phyloP scores from a whole-genome alignment of 768 basidiomycete species.

The Postia placenta region DNA sequence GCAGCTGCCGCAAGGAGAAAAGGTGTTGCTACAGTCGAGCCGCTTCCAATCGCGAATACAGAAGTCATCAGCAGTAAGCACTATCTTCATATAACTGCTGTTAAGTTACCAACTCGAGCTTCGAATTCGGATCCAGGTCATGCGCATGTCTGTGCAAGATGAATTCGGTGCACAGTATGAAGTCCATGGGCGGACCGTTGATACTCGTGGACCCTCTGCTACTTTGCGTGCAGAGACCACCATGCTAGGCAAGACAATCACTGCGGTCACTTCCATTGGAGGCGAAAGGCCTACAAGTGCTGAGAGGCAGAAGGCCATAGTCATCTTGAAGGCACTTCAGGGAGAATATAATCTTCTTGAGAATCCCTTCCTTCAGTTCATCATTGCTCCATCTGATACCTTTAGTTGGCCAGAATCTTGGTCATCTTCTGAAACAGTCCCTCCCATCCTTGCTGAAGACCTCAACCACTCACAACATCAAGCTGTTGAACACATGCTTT shows the following conservation, averaged over 20 bases:
- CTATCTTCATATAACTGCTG: not conserved
- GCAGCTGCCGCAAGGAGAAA: slow-evolving; percentile 6
- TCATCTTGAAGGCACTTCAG: slow-evolving; percentile 31
- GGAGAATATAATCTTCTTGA: slow-evolving; percentile 22
- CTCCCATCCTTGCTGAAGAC: slow-evolving; percentile 19
- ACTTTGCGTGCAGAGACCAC: slow-evolving; percentile 17
- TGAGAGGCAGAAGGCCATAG: slow-evolving; percentile 35
- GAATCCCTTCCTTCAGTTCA: slow-evolving; percentile 32
- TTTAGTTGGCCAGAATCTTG: slow-evolving; percentile 33
- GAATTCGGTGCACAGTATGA: slow-evolving; percentile 18
- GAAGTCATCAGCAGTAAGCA: slow-evolving; percentile 11
- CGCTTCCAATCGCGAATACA: slow-evolving; percentile 27
- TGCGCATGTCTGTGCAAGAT: slow-evolving; percentile 19
- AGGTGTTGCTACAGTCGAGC: slow-evolving; percentile 17
- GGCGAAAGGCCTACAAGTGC: slow-evolving; percentile 53
- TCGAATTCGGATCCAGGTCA: not conserved
- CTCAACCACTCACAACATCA: slow-evolving; percentile 34
- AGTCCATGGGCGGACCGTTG: slow-evolving; percentile 16
- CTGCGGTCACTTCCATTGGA: slow-evolving; percentile 43
- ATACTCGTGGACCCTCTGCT: slow-evolving; percentile 15
- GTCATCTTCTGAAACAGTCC: slow-evolving; percentile 14
- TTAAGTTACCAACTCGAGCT: not conserved
- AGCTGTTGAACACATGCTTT: slow-evolving; percentile 34
- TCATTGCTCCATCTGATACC: slow-evolving; percentile 26
- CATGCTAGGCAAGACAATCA: slow-evolving; percentile 26